Percentiles rank a stretch among this genome's conserved stretches.
Conservation (phyloP, 441 rosid species). For the Corymbia citriodora region DNA sequence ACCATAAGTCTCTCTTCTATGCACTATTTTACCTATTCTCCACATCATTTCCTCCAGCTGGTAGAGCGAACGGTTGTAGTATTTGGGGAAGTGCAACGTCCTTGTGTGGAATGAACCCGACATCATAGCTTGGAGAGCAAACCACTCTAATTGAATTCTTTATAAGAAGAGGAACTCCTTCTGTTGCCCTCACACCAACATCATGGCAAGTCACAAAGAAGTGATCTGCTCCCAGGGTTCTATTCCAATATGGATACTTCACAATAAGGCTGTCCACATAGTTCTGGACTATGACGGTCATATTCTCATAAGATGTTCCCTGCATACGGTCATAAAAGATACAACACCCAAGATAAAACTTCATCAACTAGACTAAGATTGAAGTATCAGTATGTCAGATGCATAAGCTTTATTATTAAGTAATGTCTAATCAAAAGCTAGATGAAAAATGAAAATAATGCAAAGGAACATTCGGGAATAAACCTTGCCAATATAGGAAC, state of each 20-base stretch:
- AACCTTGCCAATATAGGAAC: not conserved
- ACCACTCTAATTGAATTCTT: conserved; percentile 92
- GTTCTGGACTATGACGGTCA: conserved; percentile 76
- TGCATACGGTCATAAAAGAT: conserved; percentile 17
- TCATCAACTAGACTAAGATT: not conserved
- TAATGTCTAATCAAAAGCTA: not conserved
- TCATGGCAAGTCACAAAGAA: conserved; percentile 97
- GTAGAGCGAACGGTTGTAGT: conserved; percentile 90
- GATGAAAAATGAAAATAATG: not conserved
- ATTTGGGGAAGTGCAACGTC: conserved; percentile 96
- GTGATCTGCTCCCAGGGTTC: conserved; percentile 96
- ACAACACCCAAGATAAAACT: not conserved
- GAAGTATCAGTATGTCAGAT: not conserved
- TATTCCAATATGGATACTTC: conserved; percentile 90
- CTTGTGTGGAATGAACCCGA: conserved; percentile 89
- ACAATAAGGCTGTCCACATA: conserved; percentile 63
- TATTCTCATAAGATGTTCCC: conserved; percentile 92
- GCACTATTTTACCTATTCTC: conserved; percentile 57
- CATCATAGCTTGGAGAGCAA: conserved; percentile 96
- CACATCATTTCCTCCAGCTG: conserved; percentile 89
- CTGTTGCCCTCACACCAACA: conserved; percentile 95
- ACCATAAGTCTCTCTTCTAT: not conserved
- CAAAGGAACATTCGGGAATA: not conserved
- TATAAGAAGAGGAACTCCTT: conserved; percentile 64
- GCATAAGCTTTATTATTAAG: not conserved